A percentile compares a stretch with the other conserved stretches of the same genome.
These are phyloP conservation scores for Gossypium gossypioides DNA, from an alignment of 441 rosid genomes.

Conservation along the genomic window DNA sequence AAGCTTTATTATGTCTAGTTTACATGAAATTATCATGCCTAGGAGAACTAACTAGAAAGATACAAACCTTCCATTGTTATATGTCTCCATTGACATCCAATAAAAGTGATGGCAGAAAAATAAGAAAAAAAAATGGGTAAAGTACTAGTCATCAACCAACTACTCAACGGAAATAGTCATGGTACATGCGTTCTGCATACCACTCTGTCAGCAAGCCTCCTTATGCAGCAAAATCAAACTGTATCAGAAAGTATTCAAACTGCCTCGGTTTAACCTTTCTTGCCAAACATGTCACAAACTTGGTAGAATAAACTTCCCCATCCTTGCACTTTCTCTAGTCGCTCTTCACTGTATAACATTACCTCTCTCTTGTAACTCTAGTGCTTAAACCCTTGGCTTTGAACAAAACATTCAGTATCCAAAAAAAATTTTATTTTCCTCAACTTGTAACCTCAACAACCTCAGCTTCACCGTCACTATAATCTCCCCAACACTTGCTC, in stretches of 20 bases:
- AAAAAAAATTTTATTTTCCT: constrained; percentile 18
- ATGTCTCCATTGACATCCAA: constrained; percentile 11
- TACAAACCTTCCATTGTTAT: constrained; percentile 15
- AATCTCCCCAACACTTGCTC: constrained; percentile 73
- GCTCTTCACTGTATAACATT: constrained; percentile 5
- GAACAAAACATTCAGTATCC: constrained; percentile 9
- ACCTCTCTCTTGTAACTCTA: constrained; percentile 7
- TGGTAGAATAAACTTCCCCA: constrained; percentile 11
- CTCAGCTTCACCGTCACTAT: constrained; percentile 71
- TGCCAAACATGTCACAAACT: not conserved
- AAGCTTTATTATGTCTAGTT: constrained; percentile 17
- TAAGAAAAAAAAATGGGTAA: not conserved
- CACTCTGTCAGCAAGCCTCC: constrained; percentile 13
- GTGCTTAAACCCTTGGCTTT: constrained; percentile 2
- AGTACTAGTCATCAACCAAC: constrained; percentile 14
- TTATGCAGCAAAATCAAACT: constrained; percentile 17
- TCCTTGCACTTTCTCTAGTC: not conserved
- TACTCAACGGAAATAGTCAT: constrained; percentile 13
- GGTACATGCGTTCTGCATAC: constrained; percentile 19
- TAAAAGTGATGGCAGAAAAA: not conserved
- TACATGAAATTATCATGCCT: constrained; percentile 12
- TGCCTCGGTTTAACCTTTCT: constrained; percentile 6
- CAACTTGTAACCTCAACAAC: constrained; percentile 57
- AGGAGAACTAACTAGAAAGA: constrained; percentile 7
- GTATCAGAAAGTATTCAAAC: constrained; percentile 19